These are phyloP conservation scores for Ceratocystiopsis sp. DNA, from an alignment of 2,329 filamentous ascomycete genomes.

Conservation along the genomic window DNA sequence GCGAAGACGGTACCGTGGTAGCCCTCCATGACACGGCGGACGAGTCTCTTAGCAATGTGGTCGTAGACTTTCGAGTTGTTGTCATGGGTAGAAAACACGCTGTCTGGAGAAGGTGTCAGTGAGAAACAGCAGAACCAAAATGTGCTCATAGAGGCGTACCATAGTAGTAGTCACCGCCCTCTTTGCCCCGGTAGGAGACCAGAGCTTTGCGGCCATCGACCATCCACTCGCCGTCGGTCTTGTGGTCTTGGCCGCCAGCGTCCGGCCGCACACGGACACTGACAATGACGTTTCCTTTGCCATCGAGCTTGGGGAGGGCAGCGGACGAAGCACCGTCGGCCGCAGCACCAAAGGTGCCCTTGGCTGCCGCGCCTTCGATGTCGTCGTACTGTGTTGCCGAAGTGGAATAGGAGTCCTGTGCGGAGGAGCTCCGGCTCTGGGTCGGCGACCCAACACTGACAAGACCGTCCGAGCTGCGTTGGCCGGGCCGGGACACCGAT, in stretches of 20 bases:
- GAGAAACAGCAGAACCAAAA: slow-evolving; percentile 4
- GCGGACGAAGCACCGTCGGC: slow-evolving; percentile 2
- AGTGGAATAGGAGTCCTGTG: slow-evolving; percentile 81
- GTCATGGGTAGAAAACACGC: slow-evolving; percentile 87
- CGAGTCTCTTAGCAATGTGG: slow-evolving; percentile 78
- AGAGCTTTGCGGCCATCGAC: slow-evolving; percentile 71
- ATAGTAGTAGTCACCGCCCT: slow-evolving; percentile 85
- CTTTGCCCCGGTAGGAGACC: slow-evolving; percentile 70
- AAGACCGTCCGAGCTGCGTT: slow-evolving; percentile 55
- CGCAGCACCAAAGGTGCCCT: slow-evolving; percentile 13
- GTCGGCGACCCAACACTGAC: slow-evolving; percentile 67
- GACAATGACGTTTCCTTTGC: slow-evolving; percentile 88
- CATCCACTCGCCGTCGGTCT: slow-evolving; percentile 72
- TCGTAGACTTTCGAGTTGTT: slow-evolving; percentile 94
- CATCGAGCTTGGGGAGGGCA: slow-evolving; percentile 40
- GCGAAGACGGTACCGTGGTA: slow-evolving; percentile 98
- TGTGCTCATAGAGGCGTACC: slow-evolving; percentile 34
- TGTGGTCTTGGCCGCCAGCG: slow-evolving; percentile 41
- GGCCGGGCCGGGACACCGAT: slow-evolving; percentile 44
- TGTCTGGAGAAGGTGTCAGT: slow-evolving; percentile 41
- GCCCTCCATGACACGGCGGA: slow-evolving; percentile 94
- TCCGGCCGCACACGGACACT: slow-evolving; percentile 89
- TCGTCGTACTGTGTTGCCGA: slow-evolving; percentile 84
- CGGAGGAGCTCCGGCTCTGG: slow-evolving; percentile 80
- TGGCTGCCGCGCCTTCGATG: slow-evolving; percentile 28